These are phyloP conservation scores for Lichtheimia hyalospora DNA, from an alignment of 371 early-diverging fungal species.

Conservation along the genomic window DNA sequence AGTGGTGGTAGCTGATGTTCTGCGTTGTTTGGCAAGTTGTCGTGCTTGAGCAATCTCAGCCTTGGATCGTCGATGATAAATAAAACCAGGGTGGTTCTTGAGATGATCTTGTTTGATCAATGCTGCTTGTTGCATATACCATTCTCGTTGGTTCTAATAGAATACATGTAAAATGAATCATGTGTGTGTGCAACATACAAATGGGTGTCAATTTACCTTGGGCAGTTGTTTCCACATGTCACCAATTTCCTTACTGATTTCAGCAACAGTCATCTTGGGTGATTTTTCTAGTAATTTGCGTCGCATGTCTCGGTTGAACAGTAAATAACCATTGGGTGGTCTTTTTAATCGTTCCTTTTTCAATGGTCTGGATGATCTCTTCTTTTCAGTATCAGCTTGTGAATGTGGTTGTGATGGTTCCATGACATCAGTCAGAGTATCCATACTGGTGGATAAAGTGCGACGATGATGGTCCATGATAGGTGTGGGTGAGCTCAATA, in stretches of 20 bases:
- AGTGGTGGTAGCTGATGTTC: slow-evolving; percentile 2
- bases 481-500: not conserved
- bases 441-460: slow-evolving; percentile 11
- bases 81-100: slow-evolving; percentile 58
- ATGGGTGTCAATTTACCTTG: not conserved
- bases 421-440: slow-evolving; percentile 12
- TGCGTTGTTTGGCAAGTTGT: slow-evolving; percentile 26
- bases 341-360: slow-evolving; percentile 46
- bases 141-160: slow-evolving; percentile 31
- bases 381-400: slow-evolving; percentile 5
- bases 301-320: slow-evolving; percentile 62
- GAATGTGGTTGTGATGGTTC: slow-evolving; percentile 1
- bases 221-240: slow-evolving; percentile 45
- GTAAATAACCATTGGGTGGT: slow-evolving; percentile 66
- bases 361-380: too few species aligned
- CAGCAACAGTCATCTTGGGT: slow-evolving; percentile 59
- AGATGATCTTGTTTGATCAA: slow-evolving; percentile 60
- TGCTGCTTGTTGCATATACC: slow-evolving; percentile 38
- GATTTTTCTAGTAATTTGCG: slow-evolving; percentile 50
- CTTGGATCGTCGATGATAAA: slow-evolving; percentile 64
- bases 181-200: not conserved
- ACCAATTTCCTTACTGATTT: slow-evolving; percentile 59
- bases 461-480: not conserved
- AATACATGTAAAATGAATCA: not conserved
- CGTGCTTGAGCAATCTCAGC: slow-evolving; percentile 55